Conservation (phyloP, 202 grass and related monocot species). For the Schoenoplectus tabernaemontani region DNA sequence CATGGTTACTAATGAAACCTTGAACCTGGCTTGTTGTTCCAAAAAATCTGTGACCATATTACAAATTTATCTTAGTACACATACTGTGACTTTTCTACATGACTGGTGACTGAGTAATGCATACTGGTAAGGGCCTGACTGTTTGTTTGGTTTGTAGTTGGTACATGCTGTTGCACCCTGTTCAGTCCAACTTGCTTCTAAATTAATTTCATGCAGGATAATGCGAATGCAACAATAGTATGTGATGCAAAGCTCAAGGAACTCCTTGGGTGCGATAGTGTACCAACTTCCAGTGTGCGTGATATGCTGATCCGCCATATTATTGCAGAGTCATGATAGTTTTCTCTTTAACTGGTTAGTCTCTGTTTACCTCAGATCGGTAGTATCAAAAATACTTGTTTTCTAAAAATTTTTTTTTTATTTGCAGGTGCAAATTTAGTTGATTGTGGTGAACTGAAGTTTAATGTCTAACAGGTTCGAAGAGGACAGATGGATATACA, state of each 20-base stretch:
- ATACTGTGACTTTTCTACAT: not conserved
- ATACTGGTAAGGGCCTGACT: not conserved
- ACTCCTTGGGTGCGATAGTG: constrained; percentile 65
- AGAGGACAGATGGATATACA: constrained; percentile 18
- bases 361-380: not conserved
- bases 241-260: constrained; percentile 84
- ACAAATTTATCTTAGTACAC: not conserved
- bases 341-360: constrained; percentile 56
- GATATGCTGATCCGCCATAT: constrained; percentile 66
- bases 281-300: constrained; percentile 47
- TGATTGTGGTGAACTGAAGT: not conserved
- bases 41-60: not conserved
- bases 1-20: not conserved
- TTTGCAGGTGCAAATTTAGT: constrained; percentile 20
- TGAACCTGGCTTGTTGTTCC: not conserved
- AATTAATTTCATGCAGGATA: constrained; percentile 50
- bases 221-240: constrained; percentile 45
- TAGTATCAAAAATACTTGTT: not conserved
- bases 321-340: constrained; percentile 56
- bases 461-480: constrained; percentile 19
- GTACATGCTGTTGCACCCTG: not conserved
- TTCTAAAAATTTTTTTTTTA: not conserved
- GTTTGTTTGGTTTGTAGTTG: not conserved
- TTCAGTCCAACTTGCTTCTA: not conserved
- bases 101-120: not conserved